Conservation (phyloP, 2,329 filamentous ascomycete species). For the Diaporthe vexans region DNA sequence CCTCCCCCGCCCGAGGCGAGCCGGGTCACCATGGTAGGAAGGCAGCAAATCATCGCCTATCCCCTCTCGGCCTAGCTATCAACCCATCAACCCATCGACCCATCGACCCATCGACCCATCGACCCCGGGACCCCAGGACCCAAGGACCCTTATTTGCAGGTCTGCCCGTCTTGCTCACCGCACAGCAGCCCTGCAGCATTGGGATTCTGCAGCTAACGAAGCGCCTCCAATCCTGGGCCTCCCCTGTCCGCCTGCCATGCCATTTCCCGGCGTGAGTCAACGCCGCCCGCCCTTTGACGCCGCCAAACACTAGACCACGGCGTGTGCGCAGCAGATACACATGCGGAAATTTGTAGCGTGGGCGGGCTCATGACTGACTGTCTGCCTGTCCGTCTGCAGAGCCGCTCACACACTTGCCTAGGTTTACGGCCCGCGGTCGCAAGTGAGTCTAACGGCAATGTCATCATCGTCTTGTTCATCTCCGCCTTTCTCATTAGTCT, state of each 20-base stretch:
- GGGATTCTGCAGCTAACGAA: slow-evolving; percentile 14
- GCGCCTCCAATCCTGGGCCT: slow-evolving; percentile 5
- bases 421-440: background rate
- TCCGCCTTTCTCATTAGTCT: slow-evolving; percentile 12
- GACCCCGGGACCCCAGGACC: slow-evolving; percentile 15
- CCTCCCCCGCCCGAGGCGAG: background rate
- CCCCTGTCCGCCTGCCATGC: slow-evolving; percentile 9
- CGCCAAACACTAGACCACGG: slow-evolving; percentile 2
- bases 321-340: background rate
- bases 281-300: slow-evolving; percentile 23
- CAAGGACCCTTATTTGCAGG: slow-evolving; percentile 17
- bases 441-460: background rate
- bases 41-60: slow-evolving; percentile 18
- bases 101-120: too few relatives aligned
- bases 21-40: slow-evolving; percentile 37
- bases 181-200: slow-evolving; percentile 19
- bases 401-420: slow-evolving; percentile 18
- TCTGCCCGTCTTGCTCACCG: slow-evolving; percentile 4
- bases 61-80: slow-evolving; percentile 3
- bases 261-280: slow-evolving; percentile 35
- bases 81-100: background rate
- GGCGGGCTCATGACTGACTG: background rate
- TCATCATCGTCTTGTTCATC: slow-evolving; percentile 5
- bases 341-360: background rate
- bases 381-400: background rate